Base-by-base conservation (phyloP, 2,329 filamentous ascomycete species). In the Penicillium occitanis region DNA sequence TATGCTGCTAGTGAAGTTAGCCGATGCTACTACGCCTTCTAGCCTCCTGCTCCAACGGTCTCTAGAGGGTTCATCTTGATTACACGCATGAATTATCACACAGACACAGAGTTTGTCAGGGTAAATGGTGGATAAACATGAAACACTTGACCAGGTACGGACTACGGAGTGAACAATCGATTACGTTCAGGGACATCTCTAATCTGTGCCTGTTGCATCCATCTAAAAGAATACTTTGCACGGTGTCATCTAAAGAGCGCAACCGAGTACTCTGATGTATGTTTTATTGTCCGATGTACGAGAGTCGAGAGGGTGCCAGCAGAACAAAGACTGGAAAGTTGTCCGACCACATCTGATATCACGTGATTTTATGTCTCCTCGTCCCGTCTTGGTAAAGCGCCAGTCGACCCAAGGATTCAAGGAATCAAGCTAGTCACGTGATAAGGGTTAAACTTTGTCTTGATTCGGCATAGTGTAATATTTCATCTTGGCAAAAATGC, bases 11-110 rank as follows among this genome's bases (percentile, higher is more conserved):
- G 53, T 17, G 28, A 33, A n/a, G 14, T 33, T 53, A 53, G 50
- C 28, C 53, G 53, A 57, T 57, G 53, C 11, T 37, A 57, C 53
- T 22, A 57, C 33, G 53, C 33, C 17, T 57, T 55, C 51, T 33
- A 35, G 51, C 28, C 50, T 53, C 25, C 50, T 55, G 28, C 28
- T 19, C 30, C 33, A 57, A 57, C 53, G 53, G 53, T 35, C 30
- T 55, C 50, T 11, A 55, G 5, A 35, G 2, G 28, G 13, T 37
- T 55, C 51, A 55, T 57, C 30, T 57, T 37, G 19, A 25, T 22
- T 22, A 3, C n/a, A 48, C 11, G 19, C 19, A 48, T 48, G 19
- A 19, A 48, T 25, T 42, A 42, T 42, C 40, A n/a, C 14, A 7
- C 7, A 33, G 25, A 51, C 25, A 30, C 13, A 30, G 48, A 53